phyloP scores from a whole-genome alignment of 257 asterid genomes.

The Datura wrightii region DNA sequence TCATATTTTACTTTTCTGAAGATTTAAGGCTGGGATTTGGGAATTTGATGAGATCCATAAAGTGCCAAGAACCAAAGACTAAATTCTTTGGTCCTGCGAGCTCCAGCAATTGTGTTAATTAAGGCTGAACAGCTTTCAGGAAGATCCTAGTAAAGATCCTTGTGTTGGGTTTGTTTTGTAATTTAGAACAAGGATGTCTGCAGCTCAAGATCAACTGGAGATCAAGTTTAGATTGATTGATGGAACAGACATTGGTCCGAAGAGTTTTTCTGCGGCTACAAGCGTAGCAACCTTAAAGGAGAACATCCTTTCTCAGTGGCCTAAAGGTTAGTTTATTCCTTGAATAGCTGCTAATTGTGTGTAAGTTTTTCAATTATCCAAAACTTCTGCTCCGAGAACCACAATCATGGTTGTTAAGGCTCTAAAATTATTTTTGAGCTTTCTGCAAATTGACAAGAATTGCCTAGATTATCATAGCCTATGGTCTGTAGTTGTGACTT shows the following conservation, averaged over 20 bases:
- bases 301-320: constrained; percentile 87
- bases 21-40: constrained; percentile 27
- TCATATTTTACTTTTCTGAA: background rate
- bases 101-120: background rate
- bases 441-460: background rate
- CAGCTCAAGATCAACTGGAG: constrained; percentile 78
- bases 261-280: constrained; percentile 66
- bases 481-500: constrained; percentile 15
- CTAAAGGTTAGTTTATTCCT: constrained; percentile 67
- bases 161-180: constrained; percentile 38
- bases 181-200: constrained; percentile 54
- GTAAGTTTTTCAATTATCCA: background rate
- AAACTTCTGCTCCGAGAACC: background rate
- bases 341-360: constrained; percentile 12
- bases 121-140: constrained; percentile 26
- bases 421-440: background rate
- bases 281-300: constrained; percentile 83
- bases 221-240: constrained; percentile 89
- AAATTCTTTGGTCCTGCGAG: constrained; percentile 22
- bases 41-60: constrained; percentile 29
- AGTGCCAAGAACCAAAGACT: constrained; percentile 31
- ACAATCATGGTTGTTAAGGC: background rate
- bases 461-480: background rate
- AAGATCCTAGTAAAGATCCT: constrained; percentile 46
- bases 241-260: constrained; percentile 92